phyloP scores from a whole-genome alignment of 225 moss, liverwort and hornwort species.

The Neckera pumila region DNA sequence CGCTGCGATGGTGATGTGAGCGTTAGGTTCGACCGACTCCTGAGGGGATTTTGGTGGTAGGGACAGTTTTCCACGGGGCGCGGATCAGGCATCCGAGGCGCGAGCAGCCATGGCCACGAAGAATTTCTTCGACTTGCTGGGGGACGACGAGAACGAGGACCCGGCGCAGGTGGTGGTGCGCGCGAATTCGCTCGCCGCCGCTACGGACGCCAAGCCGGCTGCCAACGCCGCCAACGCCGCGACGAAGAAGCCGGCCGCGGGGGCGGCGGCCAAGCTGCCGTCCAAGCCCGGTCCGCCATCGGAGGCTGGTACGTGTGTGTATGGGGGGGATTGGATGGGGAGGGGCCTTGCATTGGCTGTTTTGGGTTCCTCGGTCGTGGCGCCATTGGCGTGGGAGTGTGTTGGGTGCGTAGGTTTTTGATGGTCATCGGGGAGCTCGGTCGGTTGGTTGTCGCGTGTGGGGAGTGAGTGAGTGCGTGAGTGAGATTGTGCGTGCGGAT shows the following conservation, averaged over 20 bases:
- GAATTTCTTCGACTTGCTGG: slow-evolving; percentile 61
- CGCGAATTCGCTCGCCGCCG: background rate
- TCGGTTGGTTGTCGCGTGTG: background rate
- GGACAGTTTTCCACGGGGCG: background rate
- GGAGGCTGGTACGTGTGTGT: slow-evolving; percentile 26
- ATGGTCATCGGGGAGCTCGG: background rate
- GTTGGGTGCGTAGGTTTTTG: background rate
- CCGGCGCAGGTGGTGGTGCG: slow-evolving; percentile 39
- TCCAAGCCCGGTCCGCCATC: slow-evolving; percentile 19
- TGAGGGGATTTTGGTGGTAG: slow-evolving; percentile 13
- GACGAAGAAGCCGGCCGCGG: slow-evolving; percentile 17
- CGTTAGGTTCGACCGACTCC: background rate
- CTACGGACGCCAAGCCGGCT: slow-evolving; percentile 3
- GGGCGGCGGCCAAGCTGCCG: slow-evolving; percentile 25
- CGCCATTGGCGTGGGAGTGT: background rate
- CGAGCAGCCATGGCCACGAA: slow-evolving; percentile 47
- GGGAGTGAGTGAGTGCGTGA: background rate
- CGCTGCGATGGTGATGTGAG: slow-evolving; percentile 30
- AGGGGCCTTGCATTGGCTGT: background rate
- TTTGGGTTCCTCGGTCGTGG: background rate
- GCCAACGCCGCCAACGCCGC: background rate
- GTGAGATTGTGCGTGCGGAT: background rate
- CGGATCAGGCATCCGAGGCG: background rate
- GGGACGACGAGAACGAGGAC: slow-evolving; percentile 64
- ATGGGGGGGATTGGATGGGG: background rate